Evolutionary conservation across 371 early-diverging fungal genomes (phyloP), one percentile per base, ranked within the genome.

Genomic region (Syncephalastrum monosporum): DNA sequence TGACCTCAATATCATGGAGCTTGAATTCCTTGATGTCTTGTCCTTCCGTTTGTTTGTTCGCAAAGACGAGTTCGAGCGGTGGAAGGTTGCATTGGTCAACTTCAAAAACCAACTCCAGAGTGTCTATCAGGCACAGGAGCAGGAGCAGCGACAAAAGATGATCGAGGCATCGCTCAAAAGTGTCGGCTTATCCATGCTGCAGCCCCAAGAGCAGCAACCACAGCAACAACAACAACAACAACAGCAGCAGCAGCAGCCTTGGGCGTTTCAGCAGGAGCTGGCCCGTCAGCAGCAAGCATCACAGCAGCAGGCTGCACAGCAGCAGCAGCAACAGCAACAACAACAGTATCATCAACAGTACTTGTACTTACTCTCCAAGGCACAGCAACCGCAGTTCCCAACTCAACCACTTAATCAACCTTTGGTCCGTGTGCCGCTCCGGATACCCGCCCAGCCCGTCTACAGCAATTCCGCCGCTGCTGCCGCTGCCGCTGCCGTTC

Each of bases 1-100:
- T 15, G 84, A 86, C 48, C 72, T 88, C 47, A 85, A 86, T 53
- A 82, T 84, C 21, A 86, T 88, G 86, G 88, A 88, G 67, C 68
- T 84, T 53, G 88, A 88, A 60, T 88, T 88, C 57, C 54, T 88
- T 45, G 79, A 83, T 59, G 81, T 81, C 7, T 68, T 88, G 43
- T 60, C 79, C 50, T 88, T 83, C 57, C 63, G 75, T 24, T 55
- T 88, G 44, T 82, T 82, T 64, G 84, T 88, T 19, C 69, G 77
- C 12, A 80, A 82, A 48, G 77, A 82, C 17, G 85, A 86, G 50
- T 86, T 63, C 53, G 72, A 69, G 16, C 53, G 72, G 24, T 79
- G 75, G 75, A 73, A 72, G 47, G 38, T 61, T 3, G 72, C 64
- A 8, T 47, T 77, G 4, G 61, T 74, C 27, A 55, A 53, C 41